Evolutionary conservation across 495 filamentous ascomycete species (phyloP).

Genomic region (Rostrohypoxylon terebratum): DNA sequence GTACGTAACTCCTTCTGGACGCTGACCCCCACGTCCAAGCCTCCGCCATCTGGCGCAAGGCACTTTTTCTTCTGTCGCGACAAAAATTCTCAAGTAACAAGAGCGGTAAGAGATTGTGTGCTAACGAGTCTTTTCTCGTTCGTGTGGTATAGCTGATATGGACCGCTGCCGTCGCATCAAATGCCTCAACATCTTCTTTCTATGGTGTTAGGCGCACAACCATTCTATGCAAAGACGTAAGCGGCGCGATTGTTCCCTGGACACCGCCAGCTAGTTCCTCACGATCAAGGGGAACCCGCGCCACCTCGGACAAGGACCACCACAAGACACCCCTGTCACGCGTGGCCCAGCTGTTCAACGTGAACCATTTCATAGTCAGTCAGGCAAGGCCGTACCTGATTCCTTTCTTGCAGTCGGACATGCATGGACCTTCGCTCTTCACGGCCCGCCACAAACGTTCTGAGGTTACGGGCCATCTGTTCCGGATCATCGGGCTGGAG

Average conservation of each 20-base stretch:
- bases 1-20: conserved; percentile 63
- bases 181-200: conserved; percentile 76
- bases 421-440: conserved; percentile 75
- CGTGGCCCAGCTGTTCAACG: conserved; percentile 92
- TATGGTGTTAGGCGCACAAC: conserved; percentile 70
- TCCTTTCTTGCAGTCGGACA: conserved; percentile 86
- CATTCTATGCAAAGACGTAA: conserved; percentile 84
- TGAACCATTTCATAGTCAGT: conserved; percentile 87
- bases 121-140: conserved; percentile 26
- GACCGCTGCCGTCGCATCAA: conserved; percentile 94
- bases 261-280: conserved; percentile 73
- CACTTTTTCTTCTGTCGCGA: background rate
- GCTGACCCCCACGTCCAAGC: background rate
- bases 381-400: conserved; percentile 83
- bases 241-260: conserved; percentile 85
- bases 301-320: conserved; percentile 71
- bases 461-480: conserved; percentile 70
- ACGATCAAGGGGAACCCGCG: conserved; percentile 70
- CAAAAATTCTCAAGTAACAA: background rate
- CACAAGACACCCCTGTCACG: conserved; percentile 83
- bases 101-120: conserved; percentile 8
- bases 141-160: conserved; percentile 74
- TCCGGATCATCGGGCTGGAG: conserved; percentile 78
- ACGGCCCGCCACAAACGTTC: conserved; percentile 68
- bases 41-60: background rate